These are phyloP conservation scores for Macaranga tanarius DNA, from an alignment of 441 rosid genomes.

Conservation along the genomic window DNA sequence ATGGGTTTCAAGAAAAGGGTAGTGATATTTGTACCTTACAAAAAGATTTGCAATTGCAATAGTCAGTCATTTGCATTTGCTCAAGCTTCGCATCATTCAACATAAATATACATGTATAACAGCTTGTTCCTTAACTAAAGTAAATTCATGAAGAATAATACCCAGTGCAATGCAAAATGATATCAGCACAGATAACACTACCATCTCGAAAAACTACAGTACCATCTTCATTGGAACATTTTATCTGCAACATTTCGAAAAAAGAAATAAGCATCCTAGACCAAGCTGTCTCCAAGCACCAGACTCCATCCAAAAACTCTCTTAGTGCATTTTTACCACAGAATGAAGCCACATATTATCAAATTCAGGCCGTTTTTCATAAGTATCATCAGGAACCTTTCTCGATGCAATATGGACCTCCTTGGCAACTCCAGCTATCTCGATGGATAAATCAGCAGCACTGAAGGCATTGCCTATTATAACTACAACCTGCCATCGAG, in stretches of 20 bases:
- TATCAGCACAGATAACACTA: constrained; percentile 38
- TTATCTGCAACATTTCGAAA: constrained; percentile 45
- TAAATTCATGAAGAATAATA: constrained; percentile 10
- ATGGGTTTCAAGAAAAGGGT: constrained; percentile 62
- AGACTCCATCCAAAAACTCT: neutral
- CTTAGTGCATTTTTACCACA: constrained; percentile 38
- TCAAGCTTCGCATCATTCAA: too few relatives aligned
- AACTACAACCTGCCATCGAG: constrained; percentile 45
- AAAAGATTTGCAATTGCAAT: neutral
- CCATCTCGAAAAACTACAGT: constrained; percentile 51
- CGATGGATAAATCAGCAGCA: constrained; percentile 61
- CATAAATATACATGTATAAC: neutral
- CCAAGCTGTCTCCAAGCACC: neutral
- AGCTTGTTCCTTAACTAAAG: neutral
- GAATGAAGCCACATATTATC: constrained; percentile 60
- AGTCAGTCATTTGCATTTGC: neutral
- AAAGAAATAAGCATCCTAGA: neutral
- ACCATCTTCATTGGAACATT: constrained; percentile 47
- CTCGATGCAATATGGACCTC: constrained; percentile 67
- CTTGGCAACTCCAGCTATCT: constrained; percentile 57
- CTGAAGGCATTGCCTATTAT: constrained; percentile 64
- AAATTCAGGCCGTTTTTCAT: constrained; percentile 33
- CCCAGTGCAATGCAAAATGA: constrained; percentile 68
- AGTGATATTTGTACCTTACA: constrained; percentile 59
- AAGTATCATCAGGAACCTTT: constrained; percentile 40